Evolutionary conservation across 2,329 filamentous ascomycete species (phyloP), one percentile per base, ranked within the genome.

Genomic region (Botrytis fragariae): DNA sequence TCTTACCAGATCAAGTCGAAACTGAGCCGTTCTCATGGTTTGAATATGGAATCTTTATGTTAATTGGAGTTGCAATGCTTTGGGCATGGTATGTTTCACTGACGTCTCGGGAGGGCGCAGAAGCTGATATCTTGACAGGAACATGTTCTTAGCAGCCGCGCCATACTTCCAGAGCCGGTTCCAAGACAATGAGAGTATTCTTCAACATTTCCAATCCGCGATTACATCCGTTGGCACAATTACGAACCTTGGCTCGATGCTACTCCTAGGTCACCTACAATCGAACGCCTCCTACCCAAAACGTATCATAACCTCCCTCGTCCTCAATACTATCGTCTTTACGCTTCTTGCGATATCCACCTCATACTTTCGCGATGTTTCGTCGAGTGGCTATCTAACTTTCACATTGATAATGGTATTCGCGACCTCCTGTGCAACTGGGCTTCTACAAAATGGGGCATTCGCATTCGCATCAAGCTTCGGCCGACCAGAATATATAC

Each of bases 71-170:
- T 73, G 93, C 95, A 70, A 98, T 98, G 96, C 87, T 98, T 62
- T 98, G 95, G 95, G 94, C 95, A 72, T 98, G 95, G 95, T 97
- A 88, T 78, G 88, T 79, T 67, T 35, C 59, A n/a, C 70, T 35
- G 45, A 54, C n/a, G 61, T 67, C 48, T 72, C 61, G 70, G 69
- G 70, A 72, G 35, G 20, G 37, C 44, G 61, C 70, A 72, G 60
- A 65, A 67, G 70, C 45, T 72, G 61, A 72, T 51, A 67, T 72
- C 29, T 59, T 65, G 35, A 72, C 77, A 95, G 94, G 94, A 98
- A 98, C 85, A 98, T 98, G 95, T 98, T 98, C 82, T 89, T 98
- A 78, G 95, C 96, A 63, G 94, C 95, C 14, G 93, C 94, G 2
- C 94, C 95, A 7, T 98, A 98, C 85, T 98, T 98, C 84, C 90